Conservation (phyloP, 768 basidiomycete genomes). For the Trametes punicea region DNA sequence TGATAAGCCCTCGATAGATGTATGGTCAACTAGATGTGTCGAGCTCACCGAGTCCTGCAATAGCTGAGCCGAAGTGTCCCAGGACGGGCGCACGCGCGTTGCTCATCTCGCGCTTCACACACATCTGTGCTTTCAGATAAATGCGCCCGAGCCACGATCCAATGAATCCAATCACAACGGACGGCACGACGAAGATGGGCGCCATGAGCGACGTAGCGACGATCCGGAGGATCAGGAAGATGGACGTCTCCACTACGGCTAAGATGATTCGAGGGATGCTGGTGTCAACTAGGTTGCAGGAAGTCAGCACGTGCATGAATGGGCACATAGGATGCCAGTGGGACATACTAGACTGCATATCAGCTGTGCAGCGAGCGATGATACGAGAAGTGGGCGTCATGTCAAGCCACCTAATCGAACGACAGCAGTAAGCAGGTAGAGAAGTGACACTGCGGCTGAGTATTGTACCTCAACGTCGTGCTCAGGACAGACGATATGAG, state of each 20-base stretch:
- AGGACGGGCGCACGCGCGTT: constrained; percentile 47
- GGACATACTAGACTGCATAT: constrained; percentile 41
- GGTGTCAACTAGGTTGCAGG: constrained; percentile 32
- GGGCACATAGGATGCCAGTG: background rate
- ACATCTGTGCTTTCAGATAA: constrained; percentile 54
- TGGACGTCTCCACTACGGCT: constrained; percentile 30
- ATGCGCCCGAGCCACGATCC: constrained; percentile 45
- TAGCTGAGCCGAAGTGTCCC: constrained; percentile 49
- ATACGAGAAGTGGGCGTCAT: constrained; percentile 54
- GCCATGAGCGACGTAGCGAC: constrained; percentile 35
- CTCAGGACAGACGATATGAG: constrained; percentile 53
- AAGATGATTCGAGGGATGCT: constrained; percentile 29
- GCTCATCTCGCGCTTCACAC: constrained; percentile 55
- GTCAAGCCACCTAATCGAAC: constrained; percentile 43
- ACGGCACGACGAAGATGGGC: constrained; percentile 40
- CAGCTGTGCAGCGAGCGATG: constrained; percentile 63
- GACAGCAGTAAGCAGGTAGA: background rate
- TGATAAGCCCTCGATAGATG: background rate
- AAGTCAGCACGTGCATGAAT: background rate
- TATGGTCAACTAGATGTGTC: background rate
- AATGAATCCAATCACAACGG: constrained; percentile 32
- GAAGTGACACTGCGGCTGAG: background rate
- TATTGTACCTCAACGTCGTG: constrained; percentile 52
- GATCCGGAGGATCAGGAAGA: constrained; percentile 36
- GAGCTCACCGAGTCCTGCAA: constrained; percentile 45